phyloP scores from a whole-genome alignment of 78 protist species.

The Tieghemostelium lacteum region DNA sequence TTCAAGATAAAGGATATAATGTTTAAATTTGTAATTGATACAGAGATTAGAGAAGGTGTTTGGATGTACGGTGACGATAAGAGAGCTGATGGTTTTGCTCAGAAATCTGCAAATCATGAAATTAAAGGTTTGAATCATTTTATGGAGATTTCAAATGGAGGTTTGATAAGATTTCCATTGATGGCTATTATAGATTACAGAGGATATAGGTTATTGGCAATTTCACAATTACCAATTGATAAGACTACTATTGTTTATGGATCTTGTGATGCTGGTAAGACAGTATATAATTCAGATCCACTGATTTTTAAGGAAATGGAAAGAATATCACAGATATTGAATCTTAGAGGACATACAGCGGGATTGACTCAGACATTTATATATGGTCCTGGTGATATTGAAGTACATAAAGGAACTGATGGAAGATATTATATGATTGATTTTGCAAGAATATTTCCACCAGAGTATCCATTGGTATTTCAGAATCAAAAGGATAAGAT shows the following conservation, averaged over 20 bases:
- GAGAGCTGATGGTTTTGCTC: neutral
- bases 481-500: neutral
- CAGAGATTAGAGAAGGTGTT: conserved; percentile 16
- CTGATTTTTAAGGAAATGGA: conserved; percentile 35
- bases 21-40: neutral
- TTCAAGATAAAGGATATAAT: neutral
- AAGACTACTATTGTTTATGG: conserved; percentile 62
- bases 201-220: conserved; percentile 28
- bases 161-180: conserved; percentile 4
- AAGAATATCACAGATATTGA: neutral
- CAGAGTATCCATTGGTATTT: conserved; percentile 16
- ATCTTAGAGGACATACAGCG: conserved; percentile 32
- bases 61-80: conserved; percentile 13
- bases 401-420: conserved; percentile 54
- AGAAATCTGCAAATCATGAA: neutral
- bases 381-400: conserved; percentile 80
- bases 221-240: conserved; percentile 19
- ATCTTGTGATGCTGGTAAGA: conserved; percentile 43
- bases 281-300: conserved; percentile 42
- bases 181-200: conserved; percentile 42
- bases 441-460: conserved; percentile 57
- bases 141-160: neutral
- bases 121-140: neutral
- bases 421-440: conserved; percentile 63
- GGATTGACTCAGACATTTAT: conserved; percentile 1